These are phyloP conservation scores for Neurospora sp. DNA, from an alignment of 495 filamentous ascomycete species.

Conservation along the genomic window DNA sequence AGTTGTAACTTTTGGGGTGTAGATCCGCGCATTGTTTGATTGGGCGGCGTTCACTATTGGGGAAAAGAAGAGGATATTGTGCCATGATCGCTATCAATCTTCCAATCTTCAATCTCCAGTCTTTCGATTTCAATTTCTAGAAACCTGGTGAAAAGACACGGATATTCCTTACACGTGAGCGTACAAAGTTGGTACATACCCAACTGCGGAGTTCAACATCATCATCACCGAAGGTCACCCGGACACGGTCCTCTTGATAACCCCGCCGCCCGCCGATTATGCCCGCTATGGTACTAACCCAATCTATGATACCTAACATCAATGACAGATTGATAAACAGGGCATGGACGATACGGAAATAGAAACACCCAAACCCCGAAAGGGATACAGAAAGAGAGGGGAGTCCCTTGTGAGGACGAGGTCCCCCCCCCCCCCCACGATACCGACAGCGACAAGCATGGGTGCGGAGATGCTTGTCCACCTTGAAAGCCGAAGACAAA, in stretches of 20 bases:
- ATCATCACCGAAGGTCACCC: not conserved
- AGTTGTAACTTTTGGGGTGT: not conserved
- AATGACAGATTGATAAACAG: not conserved
- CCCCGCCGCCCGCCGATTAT: not conserved
- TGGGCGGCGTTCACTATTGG: not conserved
- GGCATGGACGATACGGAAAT: not conserved
- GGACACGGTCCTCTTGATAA: not conserved
- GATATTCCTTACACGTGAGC: not conserved
- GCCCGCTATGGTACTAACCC: not conserved
- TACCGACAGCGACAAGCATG: not conserved
- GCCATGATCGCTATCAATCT: not conserved
- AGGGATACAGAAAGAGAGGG: not conserved
- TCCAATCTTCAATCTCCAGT: not conserved
- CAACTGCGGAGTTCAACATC: not conserved
- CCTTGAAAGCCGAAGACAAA: not conserved
- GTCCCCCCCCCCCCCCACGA: not conserved
- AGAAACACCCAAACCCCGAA: not conserved
- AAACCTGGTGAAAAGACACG: not conserved
- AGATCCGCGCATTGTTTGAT: not conserved
- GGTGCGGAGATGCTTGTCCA: not conserved
- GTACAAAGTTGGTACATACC: not conserved
- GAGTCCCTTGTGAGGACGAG: not conserved
- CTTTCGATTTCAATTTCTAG: not conserved
- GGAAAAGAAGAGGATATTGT: not conserved
- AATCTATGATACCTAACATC: not conserved